Evolutionary conservation across 345 rosid genomes (phyloP).

Genomic region (Lenwebbia sp.): DNA sequence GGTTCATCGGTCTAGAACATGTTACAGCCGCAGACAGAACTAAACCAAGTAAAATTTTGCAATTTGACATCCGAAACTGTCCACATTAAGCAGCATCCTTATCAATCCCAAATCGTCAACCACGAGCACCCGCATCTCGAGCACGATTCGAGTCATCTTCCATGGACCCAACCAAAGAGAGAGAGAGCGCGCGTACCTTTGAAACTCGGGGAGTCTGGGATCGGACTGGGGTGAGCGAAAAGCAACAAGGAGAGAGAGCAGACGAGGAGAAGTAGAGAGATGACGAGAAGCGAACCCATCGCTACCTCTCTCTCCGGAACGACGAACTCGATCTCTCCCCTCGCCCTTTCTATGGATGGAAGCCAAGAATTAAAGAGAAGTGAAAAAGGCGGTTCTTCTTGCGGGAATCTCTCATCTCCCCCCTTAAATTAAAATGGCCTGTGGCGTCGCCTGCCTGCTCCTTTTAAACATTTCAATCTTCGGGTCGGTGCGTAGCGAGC

Average conservation of each 20-base stretch:
- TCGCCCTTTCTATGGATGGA: neutral
- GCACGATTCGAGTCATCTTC: neutral
- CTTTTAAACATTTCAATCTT: neutral
- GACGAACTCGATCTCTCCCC: neutral
- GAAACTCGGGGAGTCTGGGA: neutral
- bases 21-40: neutral
- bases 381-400: neutral
- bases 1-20: neutral
- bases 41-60: neutral
- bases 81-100: neutral
- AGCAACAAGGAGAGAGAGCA: neutral
- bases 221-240: neutral
- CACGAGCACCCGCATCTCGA: neutral
- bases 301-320: neutral
- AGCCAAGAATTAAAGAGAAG: neutral
- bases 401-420: neutral
- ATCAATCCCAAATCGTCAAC: neutral
- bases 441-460: neutral
- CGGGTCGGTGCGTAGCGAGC: neutral
- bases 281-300: neutral
- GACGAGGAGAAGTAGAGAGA: neutral
- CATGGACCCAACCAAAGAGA: neutral
- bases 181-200: neutral
- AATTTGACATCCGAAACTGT: neutral
- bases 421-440: neutral